Evolutionary conservation across 768 basidiomycete genomes (phyloP), one percentile per base, ranked within the genome.

Genomic region (Panellus pusillus): DNA sequence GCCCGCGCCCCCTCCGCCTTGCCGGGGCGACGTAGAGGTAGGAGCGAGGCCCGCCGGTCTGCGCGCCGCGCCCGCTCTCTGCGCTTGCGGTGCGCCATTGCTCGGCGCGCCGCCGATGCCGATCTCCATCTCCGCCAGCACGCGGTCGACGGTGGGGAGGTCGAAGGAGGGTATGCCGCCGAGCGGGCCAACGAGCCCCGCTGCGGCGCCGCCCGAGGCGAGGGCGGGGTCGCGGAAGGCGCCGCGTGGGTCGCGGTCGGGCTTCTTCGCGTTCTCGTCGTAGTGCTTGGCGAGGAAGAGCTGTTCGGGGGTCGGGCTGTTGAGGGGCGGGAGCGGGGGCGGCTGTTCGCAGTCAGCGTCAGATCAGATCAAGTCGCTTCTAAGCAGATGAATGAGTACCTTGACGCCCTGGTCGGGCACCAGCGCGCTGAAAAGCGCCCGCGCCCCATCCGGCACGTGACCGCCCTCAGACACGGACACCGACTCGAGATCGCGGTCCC

Each of bases 121-220:
- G 45, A 79, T 79, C 63, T 96, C 93, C 93, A 97, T 93, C 52
- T 94, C 92, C 18, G 79, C 80, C 52, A 97, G 78, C 1, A 91
- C 93, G 47, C 84, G 84, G 68, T 94, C 93, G 35, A 98, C 96
- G 51, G 78, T 87, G 1, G 95, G 94, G 45, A 98, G 73, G 64
- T 72, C 89, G 72, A 95, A 87, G 54, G 86, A 90, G 61, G 86
- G 89, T 66, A 86, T 89, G 49, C 89, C 24, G 3, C 24, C 90
- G 71, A 99, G 81, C 0, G 96, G 96, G 1, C 96, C 96, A 11
- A 99, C 96, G 43, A 97, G 84, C 24, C 95, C 93, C 1, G 86
- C 81, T 3, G n/a, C n/a, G n/a, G 79, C 68, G 4, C 78, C 71
- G 15, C 77, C 76, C 7, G 79, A 68, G 20, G 78, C 71, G 50